phyloP scores from a whole-genome alignment of 106 monocot species.

The Dendrobium officinale region DNA sequence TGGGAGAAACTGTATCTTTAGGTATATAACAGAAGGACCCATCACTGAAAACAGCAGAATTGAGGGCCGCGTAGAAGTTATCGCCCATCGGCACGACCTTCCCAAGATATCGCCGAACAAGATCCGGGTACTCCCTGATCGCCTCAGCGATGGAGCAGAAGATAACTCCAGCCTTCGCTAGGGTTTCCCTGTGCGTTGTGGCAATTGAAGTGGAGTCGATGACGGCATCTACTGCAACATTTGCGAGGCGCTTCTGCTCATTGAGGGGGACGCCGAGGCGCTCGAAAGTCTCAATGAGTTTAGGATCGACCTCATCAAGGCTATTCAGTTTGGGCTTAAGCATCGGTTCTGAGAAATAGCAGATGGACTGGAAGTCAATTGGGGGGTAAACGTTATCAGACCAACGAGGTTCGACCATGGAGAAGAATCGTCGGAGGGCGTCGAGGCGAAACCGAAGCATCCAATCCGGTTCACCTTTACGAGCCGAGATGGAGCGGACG shows the following conservation, averaged over 20 bases:
- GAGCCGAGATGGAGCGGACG: constrained; percentile 64
- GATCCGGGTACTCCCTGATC: constrained; percentile 70
- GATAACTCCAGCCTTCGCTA: constrained; percentile 70
- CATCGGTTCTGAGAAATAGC: constrained; percentile 82
- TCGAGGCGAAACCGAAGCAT: constrained; percentile 73
- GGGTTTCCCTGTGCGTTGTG: constrained; percentile 67
- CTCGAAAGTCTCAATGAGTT: constrained; percentile 60
- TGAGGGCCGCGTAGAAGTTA: constrained; percentile 93
- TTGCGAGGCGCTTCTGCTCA: constrained; percentile 84
- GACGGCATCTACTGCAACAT: constrained; percentile 90
- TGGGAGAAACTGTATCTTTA: constrained; percentile 78
- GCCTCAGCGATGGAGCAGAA: constrained; percentile 96
- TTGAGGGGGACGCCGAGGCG: constrained; percentile 70
- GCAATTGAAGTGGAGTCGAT: constrained; percentile 89
- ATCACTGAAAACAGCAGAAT: constrained; percentile 86
- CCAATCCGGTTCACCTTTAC: constrained; percentile 78
- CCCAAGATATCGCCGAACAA: constrained; percentile 68
- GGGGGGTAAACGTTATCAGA: constrained; percentile 75
- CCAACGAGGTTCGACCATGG: constrained; percentile 65
- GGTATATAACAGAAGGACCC: constrained; percentile 95
- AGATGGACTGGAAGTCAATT: constrained; percentile 71
- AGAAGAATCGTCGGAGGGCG: constrained; percentile 50
- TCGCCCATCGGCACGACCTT: constrained; percentile 66
- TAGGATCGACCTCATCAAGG: constrained; percentile 79
- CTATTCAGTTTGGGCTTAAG: constrained; percentile 70